Percentiles rank a stretch among this genome's conserved stretches.
Evolutionary conservation across 2,329 filamentous ascomycete genomes (phyloP).

Genomic region (Colletotrichum shisoi): DNA sequence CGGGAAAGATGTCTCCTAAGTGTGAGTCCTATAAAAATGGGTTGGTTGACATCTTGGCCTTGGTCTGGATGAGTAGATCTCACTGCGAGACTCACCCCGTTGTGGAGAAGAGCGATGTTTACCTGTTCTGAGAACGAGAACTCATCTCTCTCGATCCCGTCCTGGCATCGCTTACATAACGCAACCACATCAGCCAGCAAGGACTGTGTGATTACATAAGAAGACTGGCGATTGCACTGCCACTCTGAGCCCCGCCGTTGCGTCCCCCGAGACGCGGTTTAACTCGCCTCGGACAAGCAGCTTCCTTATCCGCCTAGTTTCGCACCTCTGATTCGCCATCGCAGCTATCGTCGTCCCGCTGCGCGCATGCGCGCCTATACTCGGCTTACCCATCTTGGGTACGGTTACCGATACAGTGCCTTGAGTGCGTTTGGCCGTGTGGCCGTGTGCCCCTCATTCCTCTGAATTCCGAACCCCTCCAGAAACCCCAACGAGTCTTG

Average conservation of each 20-base stretch:
- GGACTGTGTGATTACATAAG: conserved; percentile 5
- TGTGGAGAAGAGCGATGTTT: no score
- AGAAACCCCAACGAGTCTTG: conserved; percentile 3
- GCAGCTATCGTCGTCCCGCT: conserved; percentile 29
- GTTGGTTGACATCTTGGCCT: no score
- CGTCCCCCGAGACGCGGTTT: background rate
- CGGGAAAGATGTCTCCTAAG: no score
- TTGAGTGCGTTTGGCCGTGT: background rate
- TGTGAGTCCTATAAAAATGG: no score
- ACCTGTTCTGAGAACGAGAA: no score
- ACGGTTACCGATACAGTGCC: conserved; percentile 9
- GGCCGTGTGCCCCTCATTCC: conserved; percentile 34
- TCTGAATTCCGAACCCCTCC: conserved; percentile 22
- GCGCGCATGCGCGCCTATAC: conserved; percentile 12
- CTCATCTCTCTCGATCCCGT: no score
- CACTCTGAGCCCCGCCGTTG: background rate
- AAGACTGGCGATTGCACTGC: conserved; percentile 26
- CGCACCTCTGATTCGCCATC: conserved; percentile 26
- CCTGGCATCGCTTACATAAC: conserved; percentile 1
- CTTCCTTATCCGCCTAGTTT: conserved; percentile 30
- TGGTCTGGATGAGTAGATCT: no score
- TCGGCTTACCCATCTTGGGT: conserved; percentile 25
- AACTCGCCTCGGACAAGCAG: conserved; percentile 17
- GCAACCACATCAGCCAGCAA: background rate
- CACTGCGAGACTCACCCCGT: no score